A percentile compares a stretch with the other conserved stretches of the same genome.
These are phyloP conservation scores for Erigeron canadensis DNA, from an alignment of 129 eudicot species.

Conservation along the genomic window DNA sequence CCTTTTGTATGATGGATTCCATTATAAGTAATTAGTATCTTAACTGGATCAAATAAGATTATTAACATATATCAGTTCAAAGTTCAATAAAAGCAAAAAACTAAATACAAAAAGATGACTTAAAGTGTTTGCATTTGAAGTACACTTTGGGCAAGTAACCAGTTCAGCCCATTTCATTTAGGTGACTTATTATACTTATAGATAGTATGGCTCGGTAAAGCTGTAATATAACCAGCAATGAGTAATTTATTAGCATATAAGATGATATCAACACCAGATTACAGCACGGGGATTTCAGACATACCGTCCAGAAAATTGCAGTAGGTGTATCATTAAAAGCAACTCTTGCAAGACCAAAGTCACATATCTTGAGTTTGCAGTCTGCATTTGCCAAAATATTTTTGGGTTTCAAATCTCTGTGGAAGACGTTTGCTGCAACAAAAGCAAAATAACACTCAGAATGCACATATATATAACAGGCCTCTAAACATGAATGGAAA, in stretches of 20 bases:
- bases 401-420: constrained; percentile 89
- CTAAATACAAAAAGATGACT: too few relatives aligned
- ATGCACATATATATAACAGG: not conserved
- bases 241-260: not conserved
- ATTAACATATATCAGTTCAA: too few relatives aligned
- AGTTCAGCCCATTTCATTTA: not conserved
- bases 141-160: not conserved
- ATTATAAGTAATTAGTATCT: too few relatives aligned
- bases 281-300: constrained; percentile 16
- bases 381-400: constrained; percentile 94
- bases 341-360: constrained; percentile 96
- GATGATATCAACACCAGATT: not conserved
- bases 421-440: constrained; percentile 85
- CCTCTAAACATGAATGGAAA: not conserved
- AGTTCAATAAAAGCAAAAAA: too few relatives aligned
- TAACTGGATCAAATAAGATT: too few relatives aligned
- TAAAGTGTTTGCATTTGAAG: not conserved
- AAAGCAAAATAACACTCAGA: constrained; percentile 28
- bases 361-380: constrained; percentile 89
- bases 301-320: constrained; percentile 96
- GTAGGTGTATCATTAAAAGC: constrained; percentile 99
- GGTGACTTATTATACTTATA: too few relatives aligned
- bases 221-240: not conserved
- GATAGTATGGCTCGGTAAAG: not conserved
- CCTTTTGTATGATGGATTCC: too few relatives aligned